Conservation (phyloP, 2,329 filamentous ascomycete genomes). For the Neobulgaria alba region DNA sequence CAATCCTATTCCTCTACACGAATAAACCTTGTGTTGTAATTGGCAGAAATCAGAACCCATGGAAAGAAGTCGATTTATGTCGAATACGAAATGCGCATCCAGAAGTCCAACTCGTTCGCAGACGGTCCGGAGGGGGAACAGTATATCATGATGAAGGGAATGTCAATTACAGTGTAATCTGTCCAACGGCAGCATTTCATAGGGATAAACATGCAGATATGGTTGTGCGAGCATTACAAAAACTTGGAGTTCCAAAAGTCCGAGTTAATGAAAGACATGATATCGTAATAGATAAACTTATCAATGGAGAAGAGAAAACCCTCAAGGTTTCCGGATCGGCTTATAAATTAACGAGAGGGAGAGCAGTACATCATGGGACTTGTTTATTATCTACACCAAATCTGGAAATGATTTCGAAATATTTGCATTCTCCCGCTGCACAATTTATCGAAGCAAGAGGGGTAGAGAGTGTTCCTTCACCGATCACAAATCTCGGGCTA, state of each 20-base stretch:
- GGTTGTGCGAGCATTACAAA: conserved; percentile 73
- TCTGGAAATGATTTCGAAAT: conserved; percentile 55
- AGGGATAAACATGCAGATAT: conserved; percentile 84
- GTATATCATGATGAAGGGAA: conserved; percentile 94
- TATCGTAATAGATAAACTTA: conserved; percentile 62
- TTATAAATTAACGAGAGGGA: conserved; percentile 77
- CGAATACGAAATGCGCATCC: conserved; percentile 36
- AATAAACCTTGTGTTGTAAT: conserved; percentile 85
- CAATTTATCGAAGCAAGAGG: conserved; percentile 71
- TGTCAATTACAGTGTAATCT: conserved; percentile 90
- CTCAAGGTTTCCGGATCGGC: conserved; percentile 90
- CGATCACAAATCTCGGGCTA: conserved; percentile 69
- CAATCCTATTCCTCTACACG: conserved; percentile 76
- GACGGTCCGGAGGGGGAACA: conserved; percentile 80
- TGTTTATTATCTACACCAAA: conserved; percentile 75
- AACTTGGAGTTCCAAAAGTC: conserved; percentile 48
- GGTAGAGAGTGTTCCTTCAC: conserved; percentile 83
- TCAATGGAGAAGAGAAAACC: conserved; percentile 6
- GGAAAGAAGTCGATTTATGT: conserved; percentile 76
- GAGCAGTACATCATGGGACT: conserved; percentile 88
- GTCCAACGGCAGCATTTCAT: conserved; percentile 66
- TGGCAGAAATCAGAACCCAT: conserved; percentile 95
- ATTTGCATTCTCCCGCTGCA: conserved; percentile 71
- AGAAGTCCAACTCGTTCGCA: conserved; percentile 58
- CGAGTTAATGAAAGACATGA: conserved; percentile 88